Conservation (phyloP, 306 rosid species). For the Acacia confusa region DNA sequence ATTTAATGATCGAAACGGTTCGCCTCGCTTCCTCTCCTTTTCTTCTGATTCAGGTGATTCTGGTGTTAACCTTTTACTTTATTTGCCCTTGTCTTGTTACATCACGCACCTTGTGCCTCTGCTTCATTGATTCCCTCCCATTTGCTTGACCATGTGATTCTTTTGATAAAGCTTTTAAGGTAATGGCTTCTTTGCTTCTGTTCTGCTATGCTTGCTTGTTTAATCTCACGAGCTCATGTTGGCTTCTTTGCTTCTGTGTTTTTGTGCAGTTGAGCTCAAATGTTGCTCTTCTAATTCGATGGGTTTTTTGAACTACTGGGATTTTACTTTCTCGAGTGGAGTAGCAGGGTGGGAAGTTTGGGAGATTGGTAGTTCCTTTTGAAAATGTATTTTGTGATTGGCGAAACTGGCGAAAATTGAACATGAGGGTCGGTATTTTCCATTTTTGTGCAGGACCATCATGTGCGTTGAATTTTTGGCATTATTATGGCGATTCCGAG, state of each 20-base stretch:
- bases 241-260: neutral
- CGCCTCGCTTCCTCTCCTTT: conserved; percentile 26
- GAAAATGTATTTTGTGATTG: conserved; percentile 32
- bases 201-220: conserved; percentile 8
- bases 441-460: conserved; percentile 10
- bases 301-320: conserved; percentile 29
- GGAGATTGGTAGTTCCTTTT: conserved; percentile 32
- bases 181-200: conserved; percentile 27
- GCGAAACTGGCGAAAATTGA: conserved; percentile 34
- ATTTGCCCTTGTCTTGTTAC: conserved; percentile 28
- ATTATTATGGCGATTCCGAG: conserved; percentile 32
- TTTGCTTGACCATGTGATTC: conserved; percentile 27
- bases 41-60: conserved; percentile 73
- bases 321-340: conserved; percentile 18
- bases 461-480: conserved; percentile 40
- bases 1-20: conserved; percentile 57
- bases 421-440: conserved; percentile 38
- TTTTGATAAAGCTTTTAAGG: conserved; percentile 34
- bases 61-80: conserved; percentile 41
- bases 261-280: conserved; percentile 23
- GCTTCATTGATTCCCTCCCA: conserved; percentile 37
- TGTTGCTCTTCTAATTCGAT: conserved; percentile 30
- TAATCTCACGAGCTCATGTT: neutral
- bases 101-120: conserved; percentile 32
- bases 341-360: conserved; percentile 30